phyloP scores from a whole-genome alignment of 2,329 filamentous ascomycete genomes.

The Magnaporthiopsis incrustans region DNA sequence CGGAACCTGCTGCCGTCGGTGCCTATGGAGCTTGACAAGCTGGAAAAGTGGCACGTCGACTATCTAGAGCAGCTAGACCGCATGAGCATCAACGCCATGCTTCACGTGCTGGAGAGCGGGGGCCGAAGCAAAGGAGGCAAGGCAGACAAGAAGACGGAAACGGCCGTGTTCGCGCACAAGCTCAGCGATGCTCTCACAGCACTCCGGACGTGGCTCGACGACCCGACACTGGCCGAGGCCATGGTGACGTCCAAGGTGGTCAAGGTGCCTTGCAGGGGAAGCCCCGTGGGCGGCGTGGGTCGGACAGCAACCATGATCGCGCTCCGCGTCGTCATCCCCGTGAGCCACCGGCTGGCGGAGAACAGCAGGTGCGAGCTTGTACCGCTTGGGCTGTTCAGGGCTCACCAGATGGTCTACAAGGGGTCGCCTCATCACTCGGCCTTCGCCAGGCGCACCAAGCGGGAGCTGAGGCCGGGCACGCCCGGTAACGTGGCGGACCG shows the following conservation, averaged over 20 bases:
- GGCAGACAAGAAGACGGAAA: conserved; percentile 30
- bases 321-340: conserved; percentile 40
- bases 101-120: conserved; percentile 28
- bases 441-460: conserved; percentile 10
- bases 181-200: conserved; percentile 34
- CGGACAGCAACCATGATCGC: conserved; percentile 23
- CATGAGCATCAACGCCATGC: conserved; percentile 30
- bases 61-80: conserved; percentile 44
- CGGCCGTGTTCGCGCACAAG: conserved; percentile 32
- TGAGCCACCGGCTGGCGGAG: conserved; percentile 33
- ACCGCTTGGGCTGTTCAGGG: conserved; percentile 43
- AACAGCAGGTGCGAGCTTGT: conserved; percentile 37
- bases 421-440: conserved; percentile 10
- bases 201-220: conserved; percentile 33
- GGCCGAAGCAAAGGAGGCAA: conserved; percentile 10
- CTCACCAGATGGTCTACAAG: conserved; percentile 15
- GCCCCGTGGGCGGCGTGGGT: conserved; percentile 16
- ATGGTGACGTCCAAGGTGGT: conserved; percentile 34
- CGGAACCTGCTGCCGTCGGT: conserved; percentile 54
- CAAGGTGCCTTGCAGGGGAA: conserved; percentile 30
- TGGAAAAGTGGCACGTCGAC: conserved; percentile 47
- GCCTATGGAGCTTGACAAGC: conserved; percentile 43
- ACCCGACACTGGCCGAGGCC: conserved; percentile 38
- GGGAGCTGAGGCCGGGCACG: conserved; percentile 10
- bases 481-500: not conserved